These are phyloP conservation scores for Aspergillus sojae DNA, from an alignment of 2,329 filamentous ascomycete genomes.

Conservation along the genomic window DNA sequence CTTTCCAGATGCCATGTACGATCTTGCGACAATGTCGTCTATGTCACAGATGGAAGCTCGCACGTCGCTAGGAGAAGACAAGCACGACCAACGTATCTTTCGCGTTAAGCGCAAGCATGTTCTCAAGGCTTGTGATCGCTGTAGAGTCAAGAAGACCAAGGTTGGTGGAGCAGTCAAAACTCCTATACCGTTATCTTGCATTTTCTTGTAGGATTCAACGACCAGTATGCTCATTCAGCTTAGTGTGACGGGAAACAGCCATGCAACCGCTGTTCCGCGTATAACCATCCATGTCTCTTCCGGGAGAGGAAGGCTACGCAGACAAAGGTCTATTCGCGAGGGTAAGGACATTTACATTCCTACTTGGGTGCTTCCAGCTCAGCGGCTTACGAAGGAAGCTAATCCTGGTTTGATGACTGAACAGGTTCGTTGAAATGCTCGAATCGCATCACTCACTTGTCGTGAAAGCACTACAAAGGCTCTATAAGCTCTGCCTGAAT, in stretches of 20 bases:
- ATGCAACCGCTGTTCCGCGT: conserved; percentile 46
- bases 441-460: conserved; percentile 47
- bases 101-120: conserved; percentile 50
- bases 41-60: conserved; percentile 35
- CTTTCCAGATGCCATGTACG: conserved; percentile 38
- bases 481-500: conserved; percentile 45
- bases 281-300: conserved; percentile 49
- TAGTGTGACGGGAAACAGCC: conserved; percentile 50
- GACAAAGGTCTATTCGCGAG: conserved; percentile 48
- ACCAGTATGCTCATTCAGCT: conserved; percentile 19
- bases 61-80: conserved; percentile 34
- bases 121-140: conserved; percentile 49
- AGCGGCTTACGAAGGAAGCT: not conserved
- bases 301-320: conserved; percentile 48
- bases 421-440: conserved; percentile 49
- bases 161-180: conserved; percentile 27
- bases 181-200: conserved; percentile 6
- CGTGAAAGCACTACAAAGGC: conserved; percentile 45
- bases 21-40: conserved; percentile 34
- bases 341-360: conserved; percentile 30
- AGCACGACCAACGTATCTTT: conserved; percentile 43
- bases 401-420: conserved; percentile 3
- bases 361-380: not conserved
- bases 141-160: conserved; percentile 50
- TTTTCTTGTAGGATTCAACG: conserved; percentile 5